Percentiles rank a stretch among this genome's conserved stretches.
phyloP scores from a whole-genome alignment of 2,329 filamentous ascomycete genomes.

The Pleomassaria siparia region DNA sequence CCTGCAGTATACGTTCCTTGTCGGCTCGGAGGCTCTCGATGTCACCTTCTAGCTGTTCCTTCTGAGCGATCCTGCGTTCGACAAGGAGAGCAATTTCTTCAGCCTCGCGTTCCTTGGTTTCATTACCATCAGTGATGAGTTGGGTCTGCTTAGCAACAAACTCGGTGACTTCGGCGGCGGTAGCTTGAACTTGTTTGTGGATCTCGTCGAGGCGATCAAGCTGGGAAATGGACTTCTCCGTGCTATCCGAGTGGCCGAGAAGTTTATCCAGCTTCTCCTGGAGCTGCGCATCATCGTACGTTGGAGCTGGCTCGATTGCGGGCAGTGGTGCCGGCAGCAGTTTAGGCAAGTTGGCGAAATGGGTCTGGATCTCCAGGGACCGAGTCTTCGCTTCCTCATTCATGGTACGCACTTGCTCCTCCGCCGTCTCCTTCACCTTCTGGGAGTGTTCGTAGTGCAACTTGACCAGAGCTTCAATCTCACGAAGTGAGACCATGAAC shows the following conservation, averaged over 20 bases:
- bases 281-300: constrained; percentile 57
- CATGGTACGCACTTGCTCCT: constrained; percentile 45
- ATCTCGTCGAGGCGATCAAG: constrained; percentile 86
- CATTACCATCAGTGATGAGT: constrained; percentile 73
- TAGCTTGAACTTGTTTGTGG: constrained; percentile 81
- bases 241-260: constrained; percentile 60
- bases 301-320: constrained; percentile 31
- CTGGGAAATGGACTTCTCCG: constrained; percentile 70
- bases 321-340: constrained; percentile 47
- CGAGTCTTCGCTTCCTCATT: constrained; percentile 48
- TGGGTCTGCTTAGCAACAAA: constrained; percentile 78
- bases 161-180: constrained; percentile 78
- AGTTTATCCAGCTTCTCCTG: constrained; percentile 58
- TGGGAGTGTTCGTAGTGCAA: constrained; percentile 90
- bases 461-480: constrained; percentile 78
- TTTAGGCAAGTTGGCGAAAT: constrained; percentile 47
- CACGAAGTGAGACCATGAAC: constrained; percentile 81
- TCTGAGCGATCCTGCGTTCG: constrained; percentile 71
- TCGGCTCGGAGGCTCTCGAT: constrained; percentile 48
- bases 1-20: constrained; percentile 44
- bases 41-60: constrained; percentile 58
- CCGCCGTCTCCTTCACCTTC: constrained; percentile 50
- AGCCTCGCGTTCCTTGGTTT: constrained; percentile 75
- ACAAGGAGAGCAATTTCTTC: constrained; percentile 80
- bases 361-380: constrained; percentile 45